These are phyloP conservation scores for Yamadazyma dendronema DNA, from an alignment of 1,139 yeast genomes.

Conservation along the genomic window DNA sequence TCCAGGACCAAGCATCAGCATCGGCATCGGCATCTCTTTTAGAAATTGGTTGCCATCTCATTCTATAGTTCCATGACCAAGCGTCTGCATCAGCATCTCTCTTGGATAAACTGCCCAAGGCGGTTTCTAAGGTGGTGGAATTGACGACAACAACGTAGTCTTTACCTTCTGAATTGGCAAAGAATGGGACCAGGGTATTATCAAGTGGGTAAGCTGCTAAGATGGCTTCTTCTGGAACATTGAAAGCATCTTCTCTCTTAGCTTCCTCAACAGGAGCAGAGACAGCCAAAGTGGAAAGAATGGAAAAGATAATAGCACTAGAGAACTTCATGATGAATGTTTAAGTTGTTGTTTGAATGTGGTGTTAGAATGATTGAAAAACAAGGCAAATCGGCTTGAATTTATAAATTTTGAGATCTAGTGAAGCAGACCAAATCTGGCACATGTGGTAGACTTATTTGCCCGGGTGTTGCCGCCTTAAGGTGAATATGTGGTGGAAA, in stretches of 20 bases:
- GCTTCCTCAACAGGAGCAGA: slow-evolving; percentile 16
- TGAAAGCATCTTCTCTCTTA: slow-evolving; percentile 9
- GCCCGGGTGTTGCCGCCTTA: too few species aligned
- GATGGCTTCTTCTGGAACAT: slow-evolving; percentile 14
- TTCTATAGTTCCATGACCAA: slow-evolving; percentile 11
- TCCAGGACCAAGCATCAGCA: slow-evolving; percentile 11
- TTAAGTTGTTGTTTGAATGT: background rate
- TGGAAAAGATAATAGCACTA: slow-evolving; percentile 12
- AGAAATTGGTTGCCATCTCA: slow-evolving; percentile 13
- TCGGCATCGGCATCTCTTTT: slow-evolving; percentile 12
- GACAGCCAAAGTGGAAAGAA: slow-evolving; percentile 10
- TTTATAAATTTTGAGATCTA: too few species aligned
- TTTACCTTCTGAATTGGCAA: slow-evolving; percentile 14
- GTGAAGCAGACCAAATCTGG: background rate
- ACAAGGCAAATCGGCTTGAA: background rate
- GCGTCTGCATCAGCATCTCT: slow-evolving; percentile 12
- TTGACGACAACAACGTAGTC: slow-evolving; percentile 15
- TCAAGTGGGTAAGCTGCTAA: slow-evolving; percentile 16
- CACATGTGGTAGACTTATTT: too few species aligned
- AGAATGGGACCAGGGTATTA: slow-evolving; percentile 12
- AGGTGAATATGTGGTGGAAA: too few species aligned
- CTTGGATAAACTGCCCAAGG: slow-evolving; percentile 4
- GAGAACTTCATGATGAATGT: slow-evolving; percentile 14
- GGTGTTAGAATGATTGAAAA: background rate
- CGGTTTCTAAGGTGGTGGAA: slow-evolving; percentile 11